These are phyloP conservation scores for Lodderomyces jiufengensis DNA, from an alignment of 1,139 yeast species.

Conservation along the genomic window DNA sequence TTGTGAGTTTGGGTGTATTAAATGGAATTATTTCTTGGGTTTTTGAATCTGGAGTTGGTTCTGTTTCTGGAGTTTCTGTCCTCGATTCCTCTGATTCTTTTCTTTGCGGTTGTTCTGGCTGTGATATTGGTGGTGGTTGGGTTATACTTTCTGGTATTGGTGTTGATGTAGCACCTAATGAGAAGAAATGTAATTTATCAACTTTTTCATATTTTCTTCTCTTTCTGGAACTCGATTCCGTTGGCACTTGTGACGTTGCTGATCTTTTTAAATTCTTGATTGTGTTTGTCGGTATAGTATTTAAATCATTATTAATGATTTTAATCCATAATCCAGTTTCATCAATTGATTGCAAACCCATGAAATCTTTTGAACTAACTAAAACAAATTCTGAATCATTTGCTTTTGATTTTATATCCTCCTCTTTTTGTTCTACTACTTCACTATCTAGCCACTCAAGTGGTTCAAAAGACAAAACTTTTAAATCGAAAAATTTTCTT, in stretches of 20 bases:
- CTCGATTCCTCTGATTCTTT: no score
- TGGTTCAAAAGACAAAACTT: constrained; percentile 11
- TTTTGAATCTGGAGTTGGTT: neutral
- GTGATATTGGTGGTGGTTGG: neutral
- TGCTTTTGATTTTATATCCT: constrained; percentile 16
- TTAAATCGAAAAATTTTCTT: constrained; percentile 16
- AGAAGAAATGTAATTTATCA: constrained; percentile 32
- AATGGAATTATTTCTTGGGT: neutral
- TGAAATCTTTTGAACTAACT: constrained; percentile 2
- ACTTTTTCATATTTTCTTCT: constrained; percentile 32
- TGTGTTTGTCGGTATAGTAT: constrained; percentile 9
- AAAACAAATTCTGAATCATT: constrained; percentile 9
- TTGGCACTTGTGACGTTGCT: constrained; percentile 5
- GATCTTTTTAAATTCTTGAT: constrained; percentile 6
- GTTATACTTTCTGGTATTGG: neutral
- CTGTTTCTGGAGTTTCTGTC: neutral
- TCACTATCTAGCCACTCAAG: constrained; percentile 10
- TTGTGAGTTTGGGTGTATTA: neutral
- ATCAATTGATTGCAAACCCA: constrained; percentile 5
- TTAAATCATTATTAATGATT: constrained; percentile 8
- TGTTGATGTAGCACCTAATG: constrained; percentile 17
- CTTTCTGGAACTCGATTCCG: constrained; percentile 17
- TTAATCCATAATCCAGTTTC: constrained; percentile 12
- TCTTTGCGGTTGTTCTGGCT: neutral
- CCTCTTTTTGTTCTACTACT: constrained; percentile 8